Percentiles rank a stretch among this genome's conserved stretches.
These are phyloP conservation scores for Dipodascus albidus DNA, from an alignment of 805 yeast genomes.

Conservation along the genomic window DNA sequence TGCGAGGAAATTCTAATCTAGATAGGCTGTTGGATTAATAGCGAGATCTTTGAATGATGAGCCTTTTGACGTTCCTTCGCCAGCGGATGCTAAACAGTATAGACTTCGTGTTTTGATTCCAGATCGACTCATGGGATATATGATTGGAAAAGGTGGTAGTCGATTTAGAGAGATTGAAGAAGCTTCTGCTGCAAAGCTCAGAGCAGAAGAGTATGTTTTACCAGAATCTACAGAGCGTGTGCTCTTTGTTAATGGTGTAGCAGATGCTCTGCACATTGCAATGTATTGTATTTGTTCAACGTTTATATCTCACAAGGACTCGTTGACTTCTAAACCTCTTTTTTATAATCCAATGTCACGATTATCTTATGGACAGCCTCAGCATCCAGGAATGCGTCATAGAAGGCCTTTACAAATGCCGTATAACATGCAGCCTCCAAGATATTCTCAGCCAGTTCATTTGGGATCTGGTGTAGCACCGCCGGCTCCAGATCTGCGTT, in stretches of 20 bases:
- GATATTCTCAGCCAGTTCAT: neutral
- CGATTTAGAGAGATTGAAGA: slow-evolving; percentile 75
- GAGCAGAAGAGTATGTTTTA: slow-evolving; percentile 60
- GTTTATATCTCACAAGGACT: slow-evolving; percentile 45
- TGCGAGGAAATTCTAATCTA: neutral
- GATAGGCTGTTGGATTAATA: slow-evolving; percentile 56
- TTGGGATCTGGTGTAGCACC: neutral
- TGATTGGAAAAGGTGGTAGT: slow-evolving; percentile 68
- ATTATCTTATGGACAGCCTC: slow-evolving; percentile 1
- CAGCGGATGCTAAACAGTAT: slow-evolving; percentile 40
- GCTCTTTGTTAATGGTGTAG: slow-evolving; percentile 61
- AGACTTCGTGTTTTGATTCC: slow-evolving; percentile 58
- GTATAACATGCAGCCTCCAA: neutral
- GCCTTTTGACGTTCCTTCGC: slow-evolving; percentile 51
- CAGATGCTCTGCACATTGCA: slow-evolving; percentile 82
- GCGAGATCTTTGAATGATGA: slow-evolving; percentile 56
- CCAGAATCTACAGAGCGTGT: slow-evolving; percentile 72
- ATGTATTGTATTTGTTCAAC: slow-evolving; percentile 63
- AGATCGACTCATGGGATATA: slow-evolving; percentile 66
- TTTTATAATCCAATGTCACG: slow-evolving; percentile 32
- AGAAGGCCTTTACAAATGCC: neutral
- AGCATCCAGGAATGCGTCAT: neutral
- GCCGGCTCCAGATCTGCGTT: neutral
- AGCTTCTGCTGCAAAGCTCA: slow-evolving; percentile 62
- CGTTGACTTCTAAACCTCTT: slow-evolving; percentile 39